Percentiles rank a stretch among this genome's conserved stretches.
These are phyloP conservation scores for Handroanthus guayacan DNA, from an alignment of 257 asterid species.

Conservation along the genomic window DNA sequence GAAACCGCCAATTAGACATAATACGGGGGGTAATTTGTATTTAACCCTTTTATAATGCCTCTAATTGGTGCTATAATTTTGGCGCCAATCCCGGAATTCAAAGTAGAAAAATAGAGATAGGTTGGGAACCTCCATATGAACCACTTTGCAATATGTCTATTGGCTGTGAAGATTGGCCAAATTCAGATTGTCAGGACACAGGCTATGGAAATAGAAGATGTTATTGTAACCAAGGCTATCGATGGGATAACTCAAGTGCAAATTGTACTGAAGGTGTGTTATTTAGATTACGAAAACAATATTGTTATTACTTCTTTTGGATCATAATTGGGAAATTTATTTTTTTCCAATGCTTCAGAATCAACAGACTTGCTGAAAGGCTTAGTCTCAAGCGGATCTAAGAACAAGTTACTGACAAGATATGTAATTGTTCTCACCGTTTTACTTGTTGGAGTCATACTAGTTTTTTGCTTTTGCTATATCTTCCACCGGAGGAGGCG, in stretches of 20 bases:
- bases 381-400: not conserved
- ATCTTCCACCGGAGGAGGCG: too few relatives aligned
- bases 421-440: conserved; percentile 25
- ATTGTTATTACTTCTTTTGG: not conserved
- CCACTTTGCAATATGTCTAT: conserved; percentile 36
- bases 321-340: conserved; percentile 8
- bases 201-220: conserved; percentile 36
- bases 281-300: not conserved
- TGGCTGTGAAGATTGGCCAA: conserved; percentile 41
- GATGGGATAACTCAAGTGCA: conserved; percentile 34
- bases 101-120: not conserved
- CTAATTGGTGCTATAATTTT: not conserved
- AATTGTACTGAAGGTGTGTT: conserved; percentile 39
- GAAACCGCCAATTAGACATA: too few relatives aligned
- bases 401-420: conserved; percentile 14
- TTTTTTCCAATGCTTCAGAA: not conserved
- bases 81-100: not conserved
- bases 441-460: conserved; percentile 33
- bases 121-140: conserved; percentile 29
- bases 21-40: too few relatives aligned
- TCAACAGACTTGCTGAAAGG: not conserved
- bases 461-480: conserved; percentile 26
- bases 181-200: conserved; percentile 34
- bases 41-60: not conserved
- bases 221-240: conserved; percentile 31